These are phyloP conservation scores for Xerocomus cyaneibrunnescens DNA, from an alignment of 1,284 basidiomycete species.

Conservation along the genomic window DNA sequence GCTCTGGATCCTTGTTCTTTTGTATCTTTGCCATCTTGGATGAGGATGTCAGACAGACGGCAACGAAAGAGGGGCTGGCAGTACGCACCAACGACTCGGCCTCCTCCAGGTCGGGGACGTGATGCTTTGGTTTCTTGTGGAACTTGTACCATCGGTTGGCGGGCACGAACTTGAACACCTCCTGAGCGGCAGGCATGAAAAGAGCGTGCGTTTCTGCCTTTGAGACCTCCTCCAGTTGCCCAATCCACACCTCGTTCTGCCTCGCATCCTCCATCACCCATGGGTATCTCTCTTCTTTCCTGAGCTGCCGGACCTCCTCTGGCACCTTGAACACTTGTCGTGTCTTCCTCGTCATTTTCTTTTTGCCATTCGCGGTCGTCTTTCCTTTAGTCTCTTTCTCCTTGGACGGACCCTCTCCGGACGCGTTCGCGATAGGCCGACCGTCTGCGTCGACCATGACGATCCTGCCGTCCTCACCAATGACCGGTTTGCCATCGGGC, in stretches of 20 bases:
- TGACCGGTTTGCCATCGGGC: slow-evolving; percentile 73
- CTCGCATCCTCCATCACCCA: slow-evolving; percentile 84
- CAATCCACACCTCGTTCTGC: slow-evolving; percentile 72
- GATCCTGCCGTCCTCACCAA: slow-evolving; percentile 67
- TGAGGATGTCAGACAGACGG: not conserved
- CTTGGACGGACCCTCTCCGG: slow-evolving; percentile 38
- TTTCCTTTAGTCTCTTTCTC: slow-evolving; percentile 50
- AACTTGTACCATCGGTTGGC: slow-evolving; percentile 90
- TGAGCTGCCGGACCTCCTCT: slow-evolving; percentile 64
- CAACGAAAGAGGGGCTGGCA: slow-evolving; percentile 29
- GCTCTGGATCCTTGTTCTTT: slow-evolving; percentile 70
- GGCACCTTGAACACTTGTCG: slow-evolving; percentile 76
- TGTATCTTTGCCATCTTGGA: slow-evolving; percentile 50
- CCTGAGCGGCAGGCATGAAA: slow-evolving; percentile 73
- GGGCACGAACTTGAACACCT: slow-evolving; percentile 83
- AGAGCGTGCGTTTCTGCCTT: slow-evolving; percentile 64
- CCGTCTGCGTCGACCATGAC: slow-evolving; percentile 82
- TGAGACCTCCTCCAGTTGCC: slow-evolving; percentile 73
- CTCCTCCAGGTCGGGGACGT: slow-evolving; percentile 66
- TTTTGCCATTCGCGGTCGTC: slow-evolving; percentile 49
- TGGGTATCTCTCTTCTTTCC: slow-evolving; percentile 82
- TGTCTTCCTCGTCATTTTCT: slow-evolving; percentile 84
- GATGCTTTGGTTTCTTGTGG: slow-evolving; percentile 75
- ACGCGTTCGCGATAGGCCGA: slow-evolving; percentile 56
- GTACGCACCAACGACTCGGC: slow-evolving; percentile 68